Base-by-base conservation (phyloP, 768 basidiomycete species). In the Tephrocybe sp. region DNA sequence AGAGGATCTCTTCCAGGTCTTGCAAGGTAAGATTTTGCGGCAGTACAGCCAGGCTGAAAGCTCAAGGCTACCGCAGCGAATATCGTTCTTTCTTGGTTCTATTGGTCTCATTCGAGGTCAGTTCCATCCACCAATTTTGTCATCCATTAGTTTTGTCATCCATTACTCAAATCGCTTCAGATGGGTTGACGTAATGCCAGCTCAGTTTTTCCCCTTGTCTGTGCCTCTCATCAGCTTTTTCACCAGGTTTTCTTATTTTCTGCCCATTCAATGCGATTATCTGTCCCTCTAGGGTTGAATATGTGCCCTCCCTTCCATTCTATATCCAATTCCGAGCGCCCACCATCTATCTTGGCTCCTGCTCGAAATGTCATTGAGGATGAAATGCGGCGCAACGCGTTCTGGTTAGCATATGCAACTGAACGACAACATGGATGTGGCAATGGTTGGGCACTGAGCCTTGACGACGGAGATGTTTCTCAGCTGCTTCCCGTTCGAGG, bases 381-480 rank as follows among this genome's bases (percentile, higher is more conserved):
- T 28, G 89, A 90, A 65, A 80, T 72, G 34, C 75, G 89, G 44
- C 74, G 87, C 48, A 90, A 90, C 58, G 73, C 80, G 1, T 88
- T 89, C 59, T 91, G 88, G 82, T 60, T 86, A 40, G 82, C 85
- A 8, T 90, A 89, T 62, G 75, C 83, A 5, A 71, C 76, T 39
- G 88, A 90, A 57, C 80, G 88, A 23, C 77, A 84, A 54, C 79
- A 82, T 50, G 82, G 85, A 4, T 78, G 77, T 53, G 80, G 81
- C 26, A 88, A 87, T 58, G 84, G 83, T 17, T 90, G 87, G 81
- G 83, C 88, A 0, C 71, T 82, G 53, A 77, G 76, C 51, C 68
- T 90, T 9, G 89, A 90, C 55, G 88, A 91, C 61, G 76, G 82
- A 53, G 88, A 89, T 59, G 74, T 91, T 17, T 82, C 83, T 18